A percentile compares a stretch with the other conserved stretches of the same genome.
These are phyloP conservation scores for Microstroma glucosiphilum DNA, from an alignment of 1,284 basidiomycete genomes.

Conservation along the genomic window DNA sequence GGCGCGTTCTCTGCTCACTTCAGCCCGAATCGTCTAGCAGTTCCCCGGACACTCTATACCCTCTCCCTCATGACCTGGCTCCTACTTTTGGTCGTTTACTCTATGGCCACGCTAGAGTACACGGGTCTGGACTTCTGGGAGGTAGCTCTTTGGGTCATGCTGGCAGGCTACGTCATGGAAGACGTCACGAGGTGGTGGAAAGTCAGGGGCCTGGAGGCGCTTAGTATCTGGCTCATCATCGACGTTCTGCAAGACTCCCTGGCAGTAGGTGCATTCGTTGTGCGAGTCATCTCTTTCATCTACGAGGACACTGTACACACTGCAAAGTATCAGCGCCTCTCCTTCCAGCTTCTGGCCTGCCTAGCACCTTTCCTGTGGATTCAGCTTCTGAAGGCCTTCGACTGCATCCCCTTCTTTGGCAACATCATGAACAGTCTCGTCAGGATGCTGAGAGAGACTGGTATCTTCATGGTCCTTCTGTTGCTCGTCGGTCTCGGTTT, in stretches of 20 bases:
- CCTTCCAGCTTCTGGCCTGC: conserved; percentile 39
- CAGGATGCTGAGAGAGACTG: conserved; percentile 83
- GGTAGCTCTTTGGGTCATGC: conserved; percentile 31
- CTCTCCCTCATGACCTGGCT: conserved; percentile 34
- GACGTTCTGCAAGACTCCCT: conserved; percentile 34
- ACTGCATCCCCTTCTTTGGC: conserved; percentile 56
- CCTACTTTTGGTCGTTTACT: conserved; percentile 36
- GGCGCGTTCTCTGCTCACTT: conserved; percentile 33
- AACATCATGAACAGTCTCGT: conserved; percentile 36
- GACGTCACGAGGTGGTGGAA: conserved; percentile 37
- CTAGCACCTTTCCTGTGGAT: conserved; percentile 43
- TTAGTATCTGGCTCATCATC: conserved; percentile 38
- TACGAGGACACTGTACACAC: conserved; percentile 18
- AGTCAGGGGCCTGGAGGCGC: conserved; percentile 33
- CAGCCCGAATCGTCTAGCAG: conserved; percentile 29
- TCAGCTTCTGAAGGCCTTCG: conserved; percentile 31
- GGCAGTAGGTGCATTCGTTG: conserved; percentile 25
- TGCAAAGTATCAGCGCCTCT: conserved; percentile 27
- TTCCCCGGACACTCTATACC: conserved; percentile 35
- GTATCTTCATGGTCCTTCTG: conserved; percentile 56
- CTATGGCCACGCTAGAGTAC: conserved; percentile 28
- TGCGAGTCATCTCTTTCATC: conserved; percentile 31
- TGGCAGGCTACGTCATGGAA: conserved; percentile 36
- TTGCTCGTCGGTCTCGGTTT: conserved; percentile 78
- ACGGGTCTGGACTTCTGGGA: conserved; percentile 30